Conservation (phyloP, 495 filamentous ascomycete genomes). For the Astrocystis sublimbata region DNA sequence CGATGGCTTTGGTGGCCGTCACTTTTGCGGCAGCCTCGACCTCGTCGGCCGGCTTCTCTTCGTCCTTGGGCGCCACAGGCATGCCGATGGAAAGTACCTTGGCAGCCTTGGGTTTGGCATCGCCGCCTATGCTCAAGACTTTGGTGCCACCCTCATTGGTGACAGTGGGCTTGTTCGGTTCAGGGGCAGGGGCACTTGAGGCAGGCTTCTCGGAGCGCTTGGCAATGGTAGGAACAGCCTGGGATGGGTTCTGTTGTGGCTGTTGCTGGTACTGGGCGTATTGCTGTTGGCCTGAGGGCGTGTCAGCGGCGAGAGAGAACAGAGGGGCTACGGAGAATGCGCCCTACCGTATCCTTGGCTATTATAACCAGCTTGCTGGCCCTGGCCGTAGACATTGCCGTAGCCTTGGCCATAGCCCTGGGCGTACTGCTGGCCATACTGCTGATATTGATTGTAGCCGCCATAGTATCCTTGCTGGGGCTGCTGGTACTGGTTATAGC, state of each 20-base stretch:
- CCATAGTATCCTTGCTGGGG: constrained; percentile 55
- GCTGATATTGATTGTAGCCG: too few species aligned
- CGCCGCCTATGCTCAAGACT: constrained; percentile 55
- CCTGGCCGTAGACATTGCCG: constrained; percentile 53
- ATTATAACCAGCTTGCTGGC: constrained; percentile 43
- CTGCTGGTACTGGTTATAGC: constrained; percentile 51
- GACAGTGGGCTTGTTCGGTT: constrained; percentile 49
- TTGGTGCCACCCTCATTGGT: constrained; percentile 51
- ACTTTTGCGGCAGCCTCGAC: constrained; percentile 52
- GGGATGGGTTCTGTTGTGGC: constrained; percentile 51
- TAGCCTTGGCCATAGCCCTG: constrained; percentile 63
- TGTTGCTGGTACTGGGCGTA: constrained; percentile 51
- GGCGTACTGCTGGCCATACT: constrained; percentile 55
- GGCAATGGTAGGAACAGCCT: constrained; percentile 64
- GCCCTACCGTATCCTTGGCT: constrained; percentile 17
- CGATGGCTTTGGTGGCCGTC: constrained; percentile 67
- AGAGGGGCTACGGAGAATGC: background rate
- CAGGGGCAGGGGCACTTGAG: constrained; percentile 38
- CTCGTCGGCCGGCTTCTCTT: constrained; percentile 52
- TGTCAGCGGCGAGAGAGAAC: constrained; percentile 21
- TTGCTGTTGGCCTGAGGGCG: constrained; percentile 37
- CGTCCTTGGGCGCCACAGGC: constrained; percentile 56
- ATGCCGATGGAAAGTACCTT: constrained; percentile 71
- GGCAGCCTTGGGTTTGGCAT: constrained; percentile 53
- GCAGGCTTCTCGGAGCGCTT: constrained; percentile 58